Percentiles rank a stretch among this genome's conserved stretches.
Evolutionary conservation across 2,329 filamentous ascomycete species (phyloP).

Genomic region (Gnomoniopsis sp.): DNA sequence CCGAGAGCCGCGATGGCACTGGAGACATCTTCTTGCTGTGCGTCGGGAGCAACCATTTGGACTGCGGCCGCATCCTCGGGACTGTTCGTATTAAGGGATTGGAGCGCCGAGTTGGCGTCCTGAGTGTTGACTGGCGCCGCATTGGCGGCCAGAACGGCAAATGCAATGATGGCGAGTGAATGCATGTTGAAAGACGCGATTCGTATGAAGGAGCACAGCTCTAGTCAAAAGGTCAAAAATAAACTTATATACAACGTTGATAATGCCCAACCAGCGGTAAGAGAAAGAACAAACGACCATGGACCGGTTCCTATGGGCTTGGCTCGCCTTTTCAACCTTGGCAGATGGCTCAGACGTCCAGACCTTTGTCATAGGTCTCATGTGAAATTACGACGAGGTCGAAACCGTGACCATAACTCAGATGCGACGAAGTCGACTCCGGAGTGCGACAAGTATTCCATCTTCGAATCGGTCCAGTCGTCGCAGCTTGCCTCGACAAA

Average conservation of each 20-base stretch:
- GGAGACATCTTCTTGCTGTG: constrained; percentile 3
- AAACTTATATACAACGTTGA: background rate
- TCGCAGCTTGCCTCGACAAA: background rate
- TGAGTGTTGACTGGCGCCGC: constrained; percentile 10
- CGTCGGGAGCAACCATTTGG: constrained; percentile 6
- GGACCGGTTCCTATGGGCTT: background rate
- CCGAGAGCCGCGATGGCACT: background rate
- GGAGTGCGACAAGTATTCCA: background rate
- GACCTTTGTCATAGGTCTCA: no score
- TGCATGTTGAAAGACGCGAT: constrained; percentile 3
- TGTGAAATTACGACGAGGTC: no score
- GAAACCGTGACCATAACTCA: background rate
- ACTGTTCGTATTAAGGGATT: constrained; percentile 1
- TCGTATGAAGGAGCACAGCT: constrained; percentile 10
- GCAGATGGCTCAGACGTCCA: no score
- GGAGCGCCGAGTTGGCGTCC: constrained; percentile 3
- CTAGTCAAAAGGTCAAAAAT: background rate
- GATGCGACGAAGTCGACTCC: background rate
- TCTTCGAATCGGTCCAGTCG: background rate
- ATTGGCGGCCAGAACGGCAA: constrained; percentile 5
- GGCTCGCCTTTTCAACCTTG: background rate
- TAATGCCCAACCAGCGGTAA: background rate
- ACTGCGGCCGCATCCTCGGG: constrained; percentile 8
- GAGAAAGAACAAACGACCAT: background rate
- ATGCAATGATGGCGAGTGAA: constrained; percentile 7